Base-by-base conservation (phyloP, 2,329 filamentous ascomycete species). In the Achaetomium macrosporum region DNA sequence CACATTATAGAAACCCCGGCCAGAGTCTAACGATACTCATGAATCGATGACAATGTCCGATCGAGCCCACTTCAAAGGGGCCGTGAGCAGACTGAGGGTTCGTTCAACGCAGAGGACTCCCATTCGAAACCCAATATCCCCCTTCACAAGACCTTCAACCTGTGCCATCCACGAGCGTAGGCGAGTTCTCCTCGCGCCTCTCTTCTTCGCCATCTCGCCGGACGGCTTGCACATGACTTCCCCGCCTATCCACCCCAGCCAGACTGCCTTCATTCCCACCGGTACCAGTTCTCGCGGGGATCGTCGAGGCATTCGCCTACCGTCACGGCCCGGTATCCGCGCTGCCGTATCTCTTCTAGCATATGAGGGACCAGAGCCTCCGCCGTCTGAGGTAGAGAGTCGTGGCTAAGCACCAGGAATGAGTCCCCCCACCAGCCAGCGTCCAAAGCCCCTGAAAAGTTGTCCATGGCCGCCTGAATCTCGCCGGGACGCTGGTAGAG, bases 221-320 rank as follows among this genome's bases (percentile, higher is more conserved):
- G 13, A 25, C 25, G 25, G 25, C 25, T 25, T 25, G 7, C 25
- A 37, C 15, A 3, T 8, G 35, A 12, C 35, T n/a, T 20, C 7
- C 25, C 5, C 15, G 20, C 15, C 17, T 25, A 25, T 25, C 25
- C 25, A 7, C 25, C 25, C 25, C 25, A 25, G 25, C 25, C 25
- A 25, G 7, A 25, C 25, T 25, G 25, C 25, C n/a, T 13, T 48
- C 25, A 53, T 12, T 13, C 29, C n/a, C 13, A 13, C 41, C 46
- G 55, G 51, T 63, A 63, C 61, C 61, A 63, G 47, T 59, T 59
- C 43, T 42, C 50, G 7, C 39, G 20, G 2, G 77, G 65, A 52
- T 83, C 78, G 0, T 73, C 74, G 15, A 83, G 69, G 53, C 81
- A 84, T 54, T 82, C 76, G 0, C 78, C 81, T 5, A 82, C 74